Evolutionary conservation across 2,329 filamentous ascomycete species (phyloP).

Genomic region (Fusarium lateritium): DNA sequence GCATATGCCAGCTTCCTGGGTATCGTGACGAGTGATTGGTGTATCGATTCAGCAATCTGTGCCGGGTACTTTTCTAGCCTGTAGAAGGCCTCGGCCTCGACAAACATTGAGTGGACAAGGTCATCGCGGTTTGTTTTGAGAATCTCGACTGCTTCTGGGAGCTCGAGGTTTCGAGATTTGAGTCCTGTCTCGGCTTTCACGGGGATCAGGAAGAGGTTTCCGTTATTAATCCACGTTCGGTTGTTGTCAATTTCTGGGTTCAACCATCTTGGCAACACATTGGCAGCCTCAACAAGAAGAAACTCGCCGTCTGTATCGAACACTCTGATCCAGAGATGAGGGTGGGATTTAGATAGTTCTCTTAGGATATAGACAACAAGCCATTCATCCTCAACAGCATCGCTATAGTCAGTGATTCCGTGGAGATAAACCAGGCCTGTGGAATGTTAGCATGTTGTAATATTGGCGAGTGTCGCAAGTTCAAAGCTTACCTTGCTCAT

Average conservation of each 20-base stretch:
- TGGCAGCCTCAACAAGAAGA: conserved; percentile 92
- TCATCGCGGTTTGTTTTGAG: conserved; percentile 69
- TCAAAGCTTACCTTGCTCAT: conserved; percentile 64
- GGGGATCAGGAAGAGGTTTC: conserved; percentile 82
- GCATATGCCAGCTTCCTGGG: conserved; percentile 87
- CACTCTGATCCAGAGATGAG: conserved; percentile 84
- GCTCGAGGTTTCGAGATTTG: conserved; percentile 65
- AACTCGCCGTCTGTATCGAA: conserved; percentile 96
- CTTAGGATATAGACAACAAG: conserved; percentile 91
- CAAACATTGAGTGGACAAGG: conserved; percentile 78
- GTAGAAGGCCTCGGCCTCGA: conserved; percentile 93
- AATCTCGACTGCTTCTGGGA: conserved; percentile 74
- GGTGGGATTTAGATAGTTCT: conserved; percentile 81
- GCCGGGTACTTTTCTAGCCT: conserved; percentile 86
- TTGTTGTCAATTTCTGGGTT: conserved; percentile 91
- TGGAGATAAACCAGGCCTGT: conserved; percentile 74
- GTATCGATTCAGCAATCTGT: conserved; percentile 81
- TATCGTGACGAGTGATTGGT: conserved; percentile 80
- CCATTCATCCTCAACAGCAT: conserved; percentile 98
- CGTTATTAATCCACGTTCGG: conserved; percentile 89
- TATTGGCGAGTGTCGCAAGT: conserved; percentile 13
- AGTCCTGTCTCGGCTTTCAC: conserved; percentile 54
- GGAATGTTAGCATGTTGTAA: conserved; percentile 6
- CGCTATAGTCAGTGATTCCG: conserved; percentile 88
- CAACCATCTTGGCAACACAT: conserved; percentile 88